These are phyloP conservation scores for Xeromyces bisporus DNA, from an alignment of 495 filamentous ascomycete genomes.

Conservation along the genomic window DNA sequence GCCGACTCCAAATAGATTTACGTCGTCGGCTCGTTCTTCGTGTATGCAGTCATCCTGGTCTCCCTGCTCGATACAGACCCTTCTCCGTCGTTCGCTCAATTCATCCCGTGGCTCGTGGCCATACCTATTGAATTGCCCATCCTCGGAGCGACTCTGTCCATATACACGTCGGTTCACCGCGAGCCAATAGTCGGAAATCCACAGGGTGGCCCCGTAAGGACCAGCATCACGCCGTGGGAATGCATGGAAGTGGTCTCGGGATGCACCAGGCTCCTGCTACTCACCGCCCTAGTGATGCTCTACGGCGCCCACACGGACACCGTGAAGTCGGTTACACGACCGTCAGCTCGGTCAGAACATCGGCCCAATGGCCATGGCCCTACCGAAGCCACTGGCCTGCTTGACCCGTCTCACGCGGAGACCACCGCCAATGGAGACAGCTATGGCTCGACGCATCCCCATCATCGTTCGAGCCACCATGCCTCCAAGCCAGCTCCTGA, in stretches of 20 bases:
- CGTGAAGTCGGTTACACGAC: constrained; percentile 11
- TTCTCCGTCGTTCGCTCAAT: constrained; percentile 55
- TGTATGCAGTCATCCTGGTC: constrained; percentile 54
- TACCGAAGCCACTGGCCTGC: constrained; percentile 40
- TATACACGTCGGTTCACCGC: constrained; percentile 42
- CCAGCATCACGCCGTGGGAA: constrained; percentile 48
- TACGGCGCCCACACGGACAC: constrained; percentile 38
- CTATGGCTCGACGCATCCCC: constrained; percentile 34
- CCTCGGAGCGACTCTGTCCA: constrained; percentile 41
- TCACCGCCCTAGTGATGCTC: constrained; percentile 38
- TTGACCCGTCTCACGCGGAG: constrained; percentile 24
- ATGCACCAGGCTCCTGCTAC: constrained; percentile 40
- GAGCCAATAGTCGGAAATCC: constrained; percentile 41
- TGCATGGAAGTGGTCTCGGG: constrained; percentile 40
- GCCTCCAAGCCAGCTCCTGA: constrained; percentile 21
- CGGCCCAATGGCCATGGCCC: constrained; percentile 17
- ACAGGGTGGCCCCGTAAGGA: constrained; percentile 23
- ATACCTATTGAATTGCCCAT: constrained; percentile 51
- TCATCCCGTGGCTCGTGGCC: constrained; percentile 55
- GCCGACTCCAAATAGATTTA: too few relatives aligned
- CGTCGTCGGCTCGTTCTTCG: constrained; percentile 60
- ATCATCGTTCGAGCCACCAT: constrained; percentile 19
- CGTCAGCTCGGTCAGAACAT: constrained; percentile 9
- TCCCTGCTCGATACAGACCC: constrained; percentile 63
- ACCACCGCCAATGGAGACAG: constrained; percentile 32